phyloP scores from a whole-genome alignment of 129 eudicot species.

The Escallonia rubra region DNA sequence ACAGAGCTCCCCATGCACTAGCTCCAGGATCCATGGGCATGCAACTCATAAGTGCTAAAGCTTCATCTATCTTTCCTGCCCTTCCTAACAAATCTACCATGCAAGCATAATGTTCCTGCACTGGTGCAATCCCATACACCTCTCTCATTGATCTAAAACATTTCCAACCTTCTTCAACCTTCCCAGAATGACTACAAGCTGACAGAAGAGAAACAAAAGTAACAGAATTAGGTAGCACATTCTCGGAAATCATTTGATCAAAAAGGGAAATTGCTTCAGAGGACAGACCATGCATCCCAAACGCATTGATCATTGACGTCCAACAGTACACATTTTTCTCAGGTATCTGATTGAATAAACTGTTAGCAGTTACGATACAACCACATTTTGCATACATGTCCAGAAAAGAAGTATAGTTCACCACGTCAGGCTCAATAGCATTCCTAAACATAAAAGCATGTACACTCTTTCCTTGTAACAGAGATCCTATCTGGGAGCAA shows the following conservation, averaged over 20 bases:
- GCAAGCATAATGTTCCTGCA: slow-evolving; percentile 21
- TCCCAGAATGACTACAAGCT: slow-evolving; percentile 25
- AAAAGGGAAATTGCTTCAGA: slow-evolving; percentile 13
- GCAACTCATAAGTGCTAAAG: slow-evolving; percentile 10
- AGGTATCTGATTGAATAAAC: slow-evolving; percentile 14
- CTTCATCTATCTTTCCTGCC: slow-evolving; percentile 21
- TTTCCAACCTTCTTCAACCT: slow-evolving; percentile 24
- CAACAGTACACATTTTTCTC: slow-evolving; percentile 8
- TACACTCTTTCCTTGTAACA: slow-evolving; percentile 19
- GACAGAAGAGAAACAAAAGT: slow-evolving; percentile 22
- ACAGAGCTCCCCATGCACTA: slow-evolving; percentile 20
- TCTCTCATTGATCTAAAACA: slow-evolving; percentile 10
- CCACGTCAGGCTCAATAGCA: slow-evolving; percentile 11
- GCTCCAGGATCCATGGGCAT: slow-evolving; percentile 24
- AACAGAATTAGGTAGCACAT: slow-evolving; percentile 16
- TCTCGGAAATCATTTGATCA: slow-evolving; percentile 13
- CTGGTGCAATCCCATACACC: slow-evolving; percentile 10
- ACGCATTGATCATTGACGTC: slow-evolving; percentile 23
- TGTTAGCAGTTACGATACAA: slow-evolving; percentile 1
- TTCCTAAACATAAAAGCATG: slow-evolving; percentile 18
- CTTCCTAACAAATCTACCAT: slow-evolving; percentile 20
- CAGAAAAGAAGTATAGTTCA: slow-evolving; percentile 31
- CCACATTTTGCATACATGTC: slow-evolving; percentile 61
- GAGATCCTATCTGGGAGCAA: slow-evolving; percentile 17
- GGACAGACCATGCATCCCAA: slow-evolving; percentile 14